phyloP scores from a whole-genome alignment of 768 basidiomycete species.

The Imleria badia region DNA sequence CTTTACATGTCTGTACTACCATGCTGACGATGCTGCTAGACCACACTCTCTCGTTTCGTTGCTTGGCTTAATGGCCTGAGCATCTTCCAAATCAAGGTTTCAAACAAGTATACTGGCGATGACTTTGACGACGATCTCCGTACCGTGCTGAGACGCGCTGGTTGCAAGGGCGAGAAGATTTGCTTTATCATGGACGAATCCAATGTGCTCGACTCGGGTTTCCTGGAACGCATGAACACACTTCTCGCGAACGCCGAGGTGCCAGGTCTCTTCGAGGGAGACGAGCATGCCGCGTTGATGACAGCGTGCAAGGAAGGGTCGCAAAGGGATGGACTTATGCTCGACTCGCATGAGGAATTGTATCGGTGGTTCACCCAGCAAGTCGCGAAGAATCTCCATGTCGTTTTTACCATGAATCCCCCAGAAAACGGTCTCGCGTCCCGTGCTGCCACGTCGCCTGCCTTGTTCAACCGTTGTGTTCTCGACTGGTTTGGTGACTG shows the following conservation, averaged over 20 bases:
- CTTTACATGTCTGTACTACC: constrained; percentile 1
- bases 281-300: constrained; percentile 97
- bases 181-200: constrained; percentile 99
- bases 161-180: constrained; percentile 98
- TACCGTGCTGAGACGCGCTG: constrained; percentile 89
- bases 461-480: constrained; percentile 98
- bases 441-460: constrained; percentile 95
- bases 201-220: constrained; percentile 97
- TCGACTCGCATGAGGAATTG: constrained; percentile 96
- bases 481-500: constrained; percentile 99
- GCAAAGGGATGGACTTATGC: constrained; percentile 97
- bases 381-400: constrained; percentile 96
- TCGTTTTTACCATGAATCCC: constrained; percentile 99
- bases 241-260: constrained; percentile 99
- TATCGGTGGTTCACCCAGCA: constrained; percentile 99
- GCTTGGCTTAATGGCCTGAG: constrained; percentile 99
- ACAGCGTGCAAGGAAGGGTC: constrained; percentile 99
- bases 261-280: constrained; percentile 99
- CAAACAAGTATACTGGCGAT: constrained; percentile 97
- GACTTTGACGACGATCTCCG: constrained; percentile 99
- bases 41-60: constrained; percentile 95
- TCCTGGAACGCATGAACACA: constrained; percentile 99
- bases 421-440: constrained; percentile 95
- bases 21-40: constrained; percentile 48
- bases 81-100: constrained; percentile 99